Evolutionary conservation across 495 filamentous ascomycete species (phyloP), one percentile per base, ranked within the genome.

Genomic region (Aspergillus carlsbadensis): DNA sequence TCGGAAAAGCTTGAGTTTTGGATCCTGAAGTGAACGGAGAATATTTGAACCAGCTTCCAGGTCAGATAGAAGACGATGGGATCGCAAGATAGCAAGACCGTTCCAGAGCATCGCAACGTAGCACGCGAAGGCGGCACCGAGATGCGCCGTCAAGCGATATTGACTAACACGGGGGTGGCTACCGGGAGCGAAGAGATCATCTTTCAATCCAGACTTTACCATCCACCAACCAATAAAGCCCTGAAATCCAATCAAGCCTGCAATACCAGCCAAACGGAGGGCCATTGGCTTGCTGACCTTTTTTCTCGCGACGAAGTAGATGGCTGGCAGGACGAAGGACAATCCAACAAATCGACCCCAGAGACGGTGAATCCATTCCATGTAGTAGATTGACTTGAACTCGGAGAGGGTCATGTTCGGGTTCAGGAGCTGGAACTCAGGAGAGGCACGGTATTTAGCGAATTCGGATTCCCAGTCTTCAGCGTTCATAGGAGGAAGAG

Each of bases 201-300:
- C 94, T 61, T 90, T 91, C 54, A 98, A 77, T 2, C 94, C 94
- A 0, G 88, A 92, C 71, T 95, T 96, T 61, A 98, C 94, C 94
- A 98, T 98, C 91, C 93, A 98, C 94, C 94, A 98, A 10, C 94
- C 94, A 42, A 98, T 81, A 61, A 94, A 85, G 8, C 95, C 94
- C 71, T 98, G 94, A 69, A 96, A 94, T 29, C 90, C 95, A 69
- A 98, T 97, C 48, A 97, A 74, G 33, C 80, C 86, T 18, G 88
- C 86, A 56, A 98, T 96, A 1, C 92, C 93, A 15, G 81, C 75
- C n/a, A 98, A 81, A 39, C 84, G 83, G 40, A 70, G 66, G 5
- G 91, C 86, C 85, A 96, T 95, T 34, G 83, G 85, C 35, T 78
- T 75, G 20, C 89, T 87, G 26, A 96, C 92, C 54, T 86, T 84